Evolutionary conservation across 2,329 filamentous ascomycete genomes (phyloP).

Genomic region (Raffaelea ambrosiae): DNA sequence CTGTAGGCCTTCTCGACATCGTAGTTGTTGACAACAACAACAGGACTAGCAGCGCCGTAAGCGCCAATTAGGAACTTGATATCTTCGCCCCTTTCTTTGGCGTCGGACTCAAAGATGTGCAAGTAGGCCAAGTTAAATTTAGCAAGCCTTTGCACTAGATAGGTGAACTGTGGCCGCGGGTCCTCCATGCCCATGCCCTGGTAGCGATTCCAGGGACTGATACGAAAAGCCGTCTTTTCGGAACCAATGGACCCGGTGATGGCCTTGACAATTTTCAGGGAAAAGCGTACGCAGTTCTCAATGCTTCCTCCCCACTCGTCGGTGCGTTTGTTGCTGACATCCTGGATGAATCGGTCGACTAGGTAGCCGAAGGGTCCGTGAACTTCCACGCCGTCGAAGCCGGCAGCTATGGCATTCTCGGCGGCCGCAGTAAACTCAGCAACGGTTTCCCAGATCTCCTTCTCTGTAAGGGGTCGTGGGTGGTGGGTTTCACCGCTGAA

Average conservation of each 20-base stretch:
- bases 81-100: not conserved
- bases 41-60: not conserved
- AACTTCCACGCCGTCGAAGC: conserved; percentile 37
- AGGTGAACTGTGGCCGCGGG: conserved; percentile 47
- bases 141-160: conserved; percentile 40
- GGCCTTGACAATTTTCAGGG: conserved; percentile 41
- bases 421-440: conserved; percentile 21
- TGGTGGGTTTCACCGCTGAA: conserved; percentile 11
- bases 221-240: conserved; percentile 38
- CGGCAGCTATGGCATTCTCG: conserved; percentile 40
- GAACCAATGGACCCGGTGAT: conserved; percentile 40
- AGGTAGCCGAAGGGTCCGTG: conserved; percentile 31
- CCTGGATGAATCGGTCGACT: conserved; percentile 47
- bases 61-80: not conserved
- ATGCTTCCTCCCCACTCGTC: conserved; percentile 46
- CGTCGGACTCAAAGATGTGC: conserved; percentile 44
- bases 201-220: conserved; percentile 47
- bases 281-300: conserved; percentile 44
- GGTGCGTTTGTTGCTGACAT: conserved; percentile 42
- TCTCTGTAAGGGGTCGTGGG: conserved; percentile 30
- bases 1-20: not conserved
- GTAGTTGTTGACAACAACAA: not conserved
- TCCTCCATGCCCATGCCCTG: conserved; percentile 51
- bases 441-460: conserved; percentile 29
- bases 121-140: conserved; percentile 41